Conservation (phyloP, 2,329 filamentous ascomycete genomes). For the Aspergillus neotritici region DNA sequence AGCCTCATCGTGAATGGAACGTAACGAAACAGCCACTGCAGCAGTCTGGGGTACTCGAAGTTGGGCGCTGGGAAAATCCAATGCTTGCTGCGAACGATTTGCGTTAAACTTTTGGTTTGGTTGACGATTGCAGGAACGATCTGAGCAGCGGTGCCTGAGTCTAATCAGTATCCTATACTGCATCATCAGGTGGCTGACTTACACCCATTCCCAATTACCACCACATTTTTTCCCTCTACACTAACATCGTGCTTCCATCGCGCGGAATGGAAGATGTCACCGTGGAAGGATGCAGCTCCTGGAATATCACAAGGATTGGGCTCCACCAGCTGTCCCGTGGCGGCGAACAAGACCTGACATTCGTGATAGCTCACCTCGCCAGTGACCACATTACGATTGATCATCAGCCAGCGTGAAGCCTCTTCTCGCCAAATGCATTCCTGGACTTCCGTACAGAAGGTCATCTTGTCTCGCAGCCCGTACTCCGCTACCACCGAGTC, state of each 20-base stretch:
- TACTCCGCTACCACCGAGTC: conserved; percentile 46
- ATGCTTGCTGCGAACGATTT: conserved; percentile 53
- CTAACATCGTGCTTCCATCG: conserved; percentile 20
- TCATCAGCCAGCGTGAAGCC: conserved; percentile 44
- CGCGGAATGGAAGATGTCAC: conserved; percentile 24
- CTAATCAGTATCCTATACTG: not conserved
- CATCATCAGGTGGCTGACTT: not conserved
- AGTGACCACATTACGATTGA: conserved; percentile 20
- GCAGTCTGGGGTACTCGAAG: conserved; percentile 44
- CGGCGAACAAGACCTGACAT: conserved; percentile 47
- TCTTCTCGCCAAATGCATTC: conserved; percentile 45
- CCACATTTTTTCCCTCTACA: conserved; percentile 22
- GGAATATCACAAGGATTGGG: conserved; percentile 41
- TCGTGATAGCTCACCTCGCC: conserved; percentile 31
- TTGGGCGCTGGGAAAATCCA: conserved; percentile 47
- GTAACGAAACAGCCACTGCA: conserved; percentile 46
- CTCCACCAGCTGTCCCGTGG: conserved; percentile 50
- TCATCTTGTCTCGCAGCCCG: conserved; percentile 30
- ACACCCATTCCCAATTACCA: conserved; percentile 33
- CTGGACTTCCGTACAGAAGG: conserved; percentile 12
- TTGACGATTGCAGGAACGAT: conserved; percentile 27
- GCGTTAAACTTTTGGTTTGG: conserved; percentile 50
- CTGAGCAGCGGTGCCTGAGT: conserved; percentile 21
- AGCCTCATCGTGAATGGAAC: conserved; percentile 42
- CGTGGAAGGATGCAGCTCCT: conserved; percentile 17